These are phyloP conservation scores for Phytomonas sp. DNA, from an alignment of 208 protist species.

Conservation along the genomic window DNA sequence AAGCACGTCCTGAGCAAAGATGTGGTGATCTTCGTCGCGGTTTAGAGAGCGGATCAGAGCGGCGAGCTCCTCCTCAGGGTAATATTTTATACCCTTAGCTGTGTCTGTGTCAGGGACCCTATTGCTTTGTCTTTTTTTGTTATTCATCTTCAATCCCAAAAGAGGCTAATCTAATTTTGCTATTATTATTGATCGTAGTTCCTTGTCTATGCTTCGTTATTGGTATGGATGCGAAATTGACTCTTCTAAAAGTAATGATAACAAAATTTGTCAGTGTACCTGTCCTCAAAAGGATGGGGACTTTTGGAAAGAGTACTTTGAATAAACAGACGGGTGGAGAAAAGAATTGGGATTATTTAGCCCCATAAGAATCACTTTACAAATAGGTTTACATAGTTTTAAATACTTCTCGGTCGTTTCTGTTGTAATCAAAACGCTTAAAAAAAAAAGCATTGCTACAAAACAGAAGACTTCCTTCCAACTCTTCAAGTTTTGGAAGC, in stretches of 20 bases:
- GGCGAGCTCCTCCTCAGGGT: slow-evolving; percentile 53
- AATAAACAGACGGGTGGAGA: background rate
- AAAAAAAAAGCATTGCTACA: background rate
- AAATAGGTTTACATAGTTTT: background rate
- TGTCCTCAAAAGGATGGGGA: background rate
- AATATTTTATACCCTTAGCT: slow-evolving; percentile 19
- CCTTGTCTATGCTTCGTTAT: background rate
- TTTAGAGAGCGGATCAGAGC: slow-evolving; percentile 61
- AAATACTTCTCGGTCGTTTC: background rate
- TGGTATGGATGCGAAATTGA: background rate
- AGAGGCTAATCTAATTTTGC: background rate
- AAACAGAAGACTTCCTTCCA: background rate
- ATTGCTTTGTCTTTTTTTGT: slow-evolving; percentile 1
- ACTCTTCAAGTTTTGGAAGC: background rate
- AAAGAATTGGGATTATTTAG: background rate
- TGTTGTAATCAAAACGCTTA: slow-evolving; percentile 1
- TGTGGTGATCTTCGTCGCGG: slow-evolving; percentile 53
- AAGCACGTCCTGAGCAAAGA: slow-evolving; percentile 75
- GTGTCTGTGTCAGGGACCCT: background rate
- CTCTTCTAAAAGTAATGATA: slow-evolving; percentile 11
- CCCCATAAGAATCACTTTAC: background rate
- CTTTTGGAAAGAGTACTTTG: background rate
- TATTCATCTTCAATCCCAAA: background rate
- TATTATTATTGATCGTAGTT: background rate
- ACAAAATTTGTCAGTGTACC: slow-evolving; percentile 7